These are phyloP conservation scores for Yamadazyma insecticola DNA, from an alignment of 805 yeast genomes.

Conservation along the genomic window DNA sequence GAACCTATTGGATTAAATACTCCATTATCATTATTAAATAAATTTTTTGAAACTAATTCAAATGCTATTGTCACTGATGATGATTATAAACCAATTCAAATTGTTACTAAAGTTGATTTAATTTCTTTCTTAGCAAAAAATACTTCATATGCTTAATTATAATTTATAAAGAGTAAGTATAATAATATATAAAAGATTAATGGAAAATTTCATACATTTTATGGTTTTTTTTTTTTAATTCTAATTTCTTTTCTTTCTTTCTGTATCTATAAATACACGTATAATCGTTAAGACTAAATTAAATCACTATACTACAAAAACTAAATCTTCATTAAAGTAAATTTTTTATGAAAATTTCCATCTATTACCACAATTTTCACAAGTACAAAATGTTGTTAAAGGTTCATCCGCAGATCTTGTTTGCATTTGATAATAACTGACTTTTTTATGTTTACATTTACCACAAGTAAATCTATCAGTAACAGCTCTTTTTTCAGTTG, in stretches of 20 bases:
- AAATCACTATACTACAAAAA: no score
- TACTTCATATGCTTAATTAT: constrained; percentile 6
- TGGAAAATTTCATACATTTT: no score
- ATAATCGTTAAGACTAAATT: no score
- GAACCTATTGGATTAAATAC: constrained; percentile 63
- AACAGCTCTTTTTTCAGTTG: constrained; percentile 90
- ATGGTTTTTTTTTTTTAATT: no score
- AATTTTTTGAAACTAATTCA: constrained; percentile 79
- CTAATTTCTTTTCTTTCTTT: no score
- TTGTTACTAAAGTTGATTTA: constrained; percentile 81
- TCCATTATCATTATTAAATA: constrained; percentile 61
- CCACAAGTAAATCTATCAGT: constrained; percentile 97
- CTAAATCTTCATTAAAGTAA: no score
- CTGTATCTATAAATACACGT: no score
- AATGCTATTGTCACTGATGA: constrained; percentile 77
- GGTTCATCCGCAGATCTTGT: constrained; percentile 99
- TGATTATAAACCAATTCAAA: constrained; percentile 69
- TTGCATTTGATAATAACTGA: constrained; percentile 95
- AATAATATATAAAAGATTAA: no score
- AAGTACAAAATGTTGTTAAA: constrained; percentile 94
- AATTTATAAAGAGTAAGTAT: no score
- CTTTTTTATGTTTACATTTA: constrained; percentile 95
- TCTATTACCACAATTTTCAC: constrained; percentile 95
- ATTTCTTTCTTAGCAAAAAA: constrained; percentile 49
- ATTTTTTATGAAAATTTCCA: constrained; percentile 90